These are phyloP conservation scores for Schizophyllum commune DNA, from an alignment of 1,284 basidiomycete species.

Conservation along the genomic window DNA sequence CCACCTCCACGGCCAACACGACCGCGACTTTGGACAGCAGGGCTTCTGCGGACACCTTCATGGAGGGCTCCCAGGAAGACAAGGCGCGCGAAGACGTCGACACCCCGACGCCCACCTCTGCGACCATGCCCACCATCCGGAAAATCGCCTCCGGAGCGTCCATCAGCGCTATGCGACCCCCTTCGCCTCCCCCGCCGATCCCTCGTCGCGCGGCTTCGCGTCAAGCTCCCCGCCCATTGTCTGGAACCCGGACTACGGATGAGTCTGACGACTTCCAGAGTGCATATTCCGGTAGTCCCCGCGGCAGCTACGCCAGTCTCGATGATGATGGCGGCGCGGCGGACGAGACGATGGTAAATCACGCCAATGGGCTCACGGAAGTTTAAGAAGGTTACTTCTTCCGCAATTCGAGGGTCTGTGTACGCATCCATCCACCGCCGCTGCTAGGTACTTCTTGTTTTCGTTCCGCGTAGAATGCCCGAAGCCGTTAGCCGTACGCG, in stretches of 20 bases:
- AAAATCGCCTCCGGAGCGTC: background rate
- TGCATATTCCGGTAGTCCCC: constrained; percentile 68
- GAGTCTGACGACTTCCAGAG: constrained; percentile 83
- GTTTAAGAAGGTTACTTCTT: too few species aligned
- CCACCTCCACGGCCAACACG: constrained; percentile 18
- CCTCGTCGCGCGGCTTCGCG: constrained; percentile 2
- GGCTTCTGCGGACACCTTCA: background rate
- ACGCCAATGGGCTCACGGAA: too few species aligned
- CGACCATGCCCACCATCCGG: constrained; percentile 25
- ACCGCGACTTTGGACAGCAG: constrained; percentile 8
- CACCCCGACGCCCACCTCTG: constrained; percentile 24
- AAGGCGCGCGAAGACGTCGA: constrained; percentile 6
- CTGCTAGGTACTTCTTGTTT: too few species aligned
- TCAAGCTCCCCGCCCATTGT: background rate
- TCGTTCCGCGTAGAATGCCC: too few species aligned
- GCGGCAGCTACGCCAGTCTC: constrained; percentile 39
- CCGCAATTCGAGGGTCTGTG: too few species aligned
- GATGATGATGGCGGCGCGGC: constrained; percentile 14
- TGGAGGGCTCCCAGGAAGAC: constrained; percentile 20
- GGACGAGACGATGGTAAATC: constrained; percentile 9
- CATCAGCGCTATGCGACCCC: background rate
- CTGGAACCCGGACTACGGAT: constrained; percentile 41
- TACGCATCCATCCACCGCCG: too few species aligned
- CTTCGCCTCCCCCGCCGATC: background rate
- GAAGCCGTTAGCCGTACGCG: too few species aligned